Evolutionary conservation across 352 stramenopile species (phyloP).

Genomic region (Phytophthora niederhauseri): DNA sequence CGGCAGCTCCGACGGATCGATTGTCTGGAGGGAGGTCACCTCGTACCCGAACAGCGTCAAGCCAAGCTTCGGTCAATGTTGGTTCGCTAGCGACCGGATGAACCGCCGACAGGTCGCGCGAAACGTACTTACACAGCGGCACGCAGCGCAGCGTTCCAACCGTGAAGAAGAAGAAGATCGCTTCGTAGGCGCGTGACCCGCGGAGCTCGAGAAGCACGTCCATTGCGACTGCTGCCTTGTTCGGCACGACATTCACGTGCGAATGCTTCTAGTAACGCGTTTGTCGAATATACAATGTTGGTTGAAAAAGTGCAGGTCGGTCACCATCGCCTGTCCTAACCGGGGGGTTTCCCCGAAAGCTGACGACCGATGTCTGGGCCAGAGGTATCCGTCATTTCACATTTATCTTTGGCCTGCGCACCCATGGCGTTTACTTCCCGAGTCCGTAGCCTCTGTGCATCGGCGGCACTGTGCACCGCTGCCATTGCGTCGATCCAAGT

Average conservation of each 20-base stretch:
- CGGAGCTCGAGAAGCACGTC: too few relatives aligned
- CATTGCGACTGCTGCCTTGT: too few relatives aligned
- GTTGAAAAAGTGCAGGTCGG: neutral
- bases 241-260: neutral
- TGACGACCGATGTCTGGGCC: neutral
- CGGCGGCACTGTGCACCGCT: neutral
- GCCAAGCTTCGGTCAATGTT: neutral
- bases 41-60: neutral
- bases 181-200: neutral
- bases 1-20: neutral
- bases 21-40: neutral
- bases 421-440: constrained; percentile 36
- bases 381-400: neutral
- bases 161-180: neutral
- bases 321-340: neutral
- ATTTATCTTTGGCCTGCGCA: neutral
- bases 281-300: too few relatives aligned
- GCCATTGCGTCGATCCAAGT: neutral
- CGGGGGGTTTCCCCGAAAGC: neutral
- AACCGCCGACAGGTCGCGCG: neutral
- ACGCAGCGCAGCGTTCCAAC: neutral
- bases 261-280: neutral
- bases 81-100: neutral
- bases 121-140: neutral
- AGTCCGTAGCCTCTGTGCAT: constrained; percentile 27